Percentiles rank a stretch among this genome's conserved stretches.
Evolutionary conservation across 805 yeast genomes (phyloP).

Genomic region (Ogataea sp.): DNA sequence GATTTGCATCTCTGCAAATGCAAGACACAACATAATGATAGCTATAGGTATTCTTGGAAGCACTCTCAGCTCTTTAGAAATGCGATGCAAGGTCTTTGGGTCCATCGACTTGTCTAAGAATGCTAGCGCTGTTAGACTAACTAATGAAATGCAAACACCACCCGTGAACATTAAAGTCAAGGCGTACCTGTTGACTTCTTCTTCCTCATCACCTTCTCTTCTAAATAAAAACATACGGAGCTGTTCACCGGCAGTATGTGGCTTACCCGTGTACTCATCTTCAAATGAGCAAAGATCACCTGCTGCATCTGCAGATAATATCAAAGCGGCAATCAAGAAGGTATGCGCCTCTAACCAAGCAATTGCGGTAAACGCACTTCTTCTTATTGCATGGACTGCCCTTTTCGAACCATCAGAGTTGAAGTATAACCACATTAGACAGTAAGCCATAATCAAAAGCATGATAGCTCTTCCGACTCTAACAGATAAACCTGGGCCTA

Average conservation of each 20-base stretch:
- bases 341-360: constrained; percentile 40
- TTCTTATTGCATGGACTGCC: constrained; percentile 48
- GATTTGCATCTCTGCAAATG: constrained; percentile 6
- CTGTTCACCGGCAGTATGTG: background rate
- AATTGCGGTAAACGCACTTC: constrained; percentile 36
- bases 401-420: constrained; percentile 40
- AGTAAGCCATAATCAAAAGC: constrained; percentile 38
- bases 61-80: constrained; percentile 31
- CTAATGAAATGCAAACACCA: constrained; percentile 39
- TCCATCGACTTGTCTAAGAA: constrained; percentile 38
- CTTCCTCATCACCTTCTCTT: constrained; percentile 13
- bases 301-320: constrained; percentile 53
- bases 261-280: constrained; percentile 7
- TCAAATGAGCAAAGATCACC: constrained; percentile 35
- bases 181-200: constrained; percentile 29
- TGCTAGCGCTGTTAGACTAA: constrained; percentile 32
- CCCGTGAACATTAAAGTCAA: constrained; percentile 44
- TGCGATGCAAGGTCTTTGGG: constrained; percentile 19
- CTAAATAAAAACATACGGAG: background rate
- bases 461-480: constrained; percentile 42
- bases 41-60: constrained; percentile 22
- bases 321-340: constrained; percentile 42
- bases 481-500: constrained; percentile 34
- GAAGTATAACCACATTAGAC: constrained; percentile 44
- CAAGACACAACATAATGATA: constrained; percentile 4